Conservation (phyloP, 1,284 basidiomycete species). For the Tilletia setariae region DNA sequence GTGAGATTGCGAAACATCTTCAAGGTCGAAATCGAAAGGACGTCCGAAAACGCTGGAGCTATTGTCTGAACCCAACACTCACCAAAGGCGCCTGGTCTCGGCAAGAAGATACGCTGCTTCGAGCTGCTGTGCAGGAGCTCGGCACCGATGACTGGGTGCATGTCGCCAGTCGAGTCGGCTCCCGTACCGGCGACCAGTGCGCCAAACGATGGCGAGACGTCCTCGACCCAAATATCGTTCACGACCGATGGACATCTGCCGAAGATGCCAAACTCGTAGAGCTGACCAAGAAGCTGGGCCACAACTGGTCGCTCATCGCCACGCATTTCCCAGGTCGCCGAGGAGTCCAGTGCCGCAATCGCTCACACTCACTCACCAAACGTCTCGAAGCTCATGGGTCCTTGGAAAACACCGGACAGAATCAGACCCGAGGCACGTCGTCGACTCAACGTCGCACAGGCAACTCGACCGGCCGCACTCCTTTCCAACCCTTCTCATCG, state of each 20-base stretch:
- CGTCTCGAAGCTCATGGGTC: background rate
- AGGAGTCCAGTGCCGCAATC: slow-evolving; percentile 3
- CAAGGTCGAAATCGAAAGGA: background rate
- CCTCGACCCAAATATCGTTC: slow-evolving; percentile 1
- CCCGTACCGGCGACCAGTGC: slow-evolving; percentile 6
- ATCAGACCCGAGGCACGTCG: too few species aligned
- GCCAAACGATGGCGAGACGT: slow-evolving; percentile 14
- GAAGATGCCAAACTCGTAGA: slow-evolving; percentile 6
- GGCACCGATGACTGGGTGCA: slow-evolving; percentile 13
- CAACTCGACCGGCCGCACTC: too few species aligned
- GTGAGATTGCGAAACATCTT: slow-evolving; percentile 7
- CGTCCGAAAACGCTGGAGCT: slow-evolving; percentile 10
- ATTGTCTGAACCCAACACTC: slow-evolving; percentile 10
- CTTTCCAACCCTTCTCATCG: too few species aligned
- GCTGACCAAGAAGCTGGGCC: slow-evolving; percentile 7
- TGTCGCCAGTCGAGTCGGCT: slow-evolving; percentile 11
- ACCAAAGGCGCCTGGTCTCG: slow-evolving; percentile 9
- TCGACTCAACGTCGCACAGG: too few species aligned
- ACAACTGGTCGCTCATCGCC: slow-evolving; percentile 13
- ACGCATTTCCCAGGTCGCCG: slow-evolving; percentile 2
- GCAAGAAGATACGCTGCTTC: slow-evolving; percentile 6
- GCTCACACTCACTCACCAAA: slow-evolving; percentile 7
- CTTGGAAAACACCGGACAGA: too few species aligned
- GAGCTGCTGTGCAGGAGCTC: background rate
- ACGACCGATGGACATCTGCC: slow-evolving; percentile 4